A percentile compares a stretch with the other conserved stretches of the same genome.
phyloP scores from a whole-genome alignment of 805 yeast species.

The Hanseniaspora valbyensis region DNA sequence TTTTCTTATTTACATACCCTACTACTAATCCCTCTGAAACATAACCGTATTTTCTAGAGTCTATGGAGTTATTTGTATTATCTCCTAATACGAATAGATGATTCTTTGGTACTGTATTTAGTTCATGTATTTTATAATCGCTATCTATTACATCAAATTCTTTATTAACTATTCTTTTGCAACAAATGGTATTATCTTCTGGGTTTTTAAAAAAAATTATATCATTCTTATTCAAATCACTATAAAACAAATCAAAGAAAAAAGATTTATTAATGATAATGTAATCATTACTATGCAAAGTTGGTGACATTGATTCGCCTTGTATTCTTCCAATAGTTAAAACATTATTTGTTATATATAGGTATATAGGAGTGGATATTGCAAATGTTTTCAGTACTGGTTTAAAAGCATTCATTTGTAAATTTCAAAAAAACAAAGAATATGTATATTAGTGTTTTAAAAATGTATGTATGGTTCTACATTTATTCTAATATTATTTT shows the following conservation, averaged over 20 bases:
- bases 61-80: constrained; percentile 14
- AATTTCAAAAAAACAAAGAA: too few relatives aligned
- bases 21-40: constrained; percentile 9
- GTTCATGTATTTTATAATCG: background rate
- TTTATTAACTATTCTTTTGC: constrained; percentile 5
- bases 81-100: constrained; percentile 12
- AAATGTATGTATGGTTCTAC: too few relatives aligned
- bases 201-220: constrained; percentile 13
- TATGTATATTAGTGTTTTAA: too few relatives aligned
- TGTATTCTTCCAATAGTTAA: constrained; percentile 12
- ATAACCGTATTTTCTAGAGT: constrained; percentile 13
- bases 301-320: constrained; percentile 13
- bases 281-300: background rate
- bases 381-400: background rate
- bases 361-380: background rate
- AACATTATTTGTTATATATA: background rate
- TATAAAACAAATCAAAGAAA: background rate
- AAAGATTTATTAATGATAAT: background rate
- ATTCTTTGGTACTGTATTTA: constrained; percentile 9
- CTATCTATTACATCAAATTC: background rate
- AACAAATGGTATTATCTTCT: constrained; percentile 4
- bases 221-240: background rate
- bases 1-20: constrained; percentile 3
- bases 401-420: background rate
- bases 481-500: too few relatives aligned